Base-by-base conservation (phyloP, 2,329 filamentous ascomycete genomes). In the Diaporthe sp. region DNA sequence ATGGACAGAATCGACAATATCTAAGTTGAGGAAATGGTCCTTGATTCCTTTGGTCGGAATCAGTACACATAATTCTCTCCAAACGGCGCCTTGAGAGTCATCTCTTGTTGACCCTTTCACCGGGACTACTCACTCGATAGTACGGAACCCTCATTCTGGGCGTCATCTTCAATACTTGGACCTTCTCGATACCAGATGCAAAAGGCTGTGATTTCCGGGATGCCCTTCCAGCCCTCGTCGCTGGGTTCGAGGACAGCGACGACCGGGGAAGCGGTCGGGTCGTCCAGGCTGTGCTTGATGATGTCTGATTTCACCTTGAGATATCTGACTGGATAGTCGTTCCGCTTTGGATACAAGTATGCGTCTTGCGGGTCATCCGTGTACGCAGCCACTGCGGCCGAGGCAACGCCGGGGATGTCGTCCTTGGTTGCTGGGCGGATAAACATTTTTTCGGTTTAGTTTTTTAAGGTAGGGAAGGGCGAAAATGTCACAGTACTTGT, bases 191-290 rank as follows among this genome's bases (percentile, higher is more conserved):
- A 53, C 51, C 51, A 53, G 51, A 53, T 53, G 51, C 51, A 53
- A 28, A 53, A 53, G 12, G n/a, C 51, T 28, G 51, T 53, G 51
- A 53, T 53, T 53, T 53, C n/a, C 13, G 51, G n/a, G n/a, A 15
- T 28, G 19, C 51, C n/a, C 9, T 53, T 6, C 51, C n/a, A 53
- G n/a, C n/a, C 51, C n/a, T 53, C 51, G n/a, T 53, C 51, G n/a
- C 51, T 28, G n/a, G 51, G n/a, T n/a, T 53, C 51, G 51, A 53
- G 51, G 15, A 53, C 51, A 53, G 51, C 51, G n/a, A 53, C 51
- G 9, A 53, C 1, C n/a, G 51, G 51, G n/a, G n/a, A 53, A 28
- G n/a, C n/a, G 12, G 51, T 28, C 51, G 22, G 51, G 51, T 53
- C 51, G 12, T 53, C 51, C 12, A 53, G 51, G 51, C 51, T 13